Base-by-base conservation (phyloP, 257 asterid species). In the Ocimum tenuiflorum region DNA sequence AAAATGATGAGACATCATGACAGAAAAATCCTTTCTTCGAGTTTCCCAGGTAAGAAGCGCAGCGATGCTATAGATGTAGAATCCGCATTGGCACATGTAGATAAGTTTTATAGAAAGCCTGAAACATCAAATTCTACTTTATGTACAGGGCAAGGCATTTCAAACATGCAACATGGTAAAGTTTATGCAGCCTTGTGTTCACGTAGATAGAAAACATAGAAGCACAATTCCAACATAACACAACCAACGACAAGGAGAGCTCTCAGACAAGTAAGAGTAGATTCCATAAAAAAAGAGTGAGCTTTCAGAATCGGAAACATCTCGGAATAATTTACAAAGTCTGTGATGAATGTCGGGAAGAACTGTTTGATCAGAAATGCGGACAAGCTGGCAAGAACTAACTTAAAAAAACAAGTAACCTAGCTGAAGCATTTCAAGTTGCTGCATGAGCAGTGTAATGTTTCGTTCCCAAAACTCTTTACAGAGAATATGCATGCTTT, bases 31-130 rank as follows among this genome's bases (percentile, higher is more conserved):
- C 79, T 89, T 92, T 68, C 99, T 66, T 9, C 99, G 86, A 15
- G 99, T 92, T 75, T 92, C 99, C 96, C 97, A 89, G 29, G 84
- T 69, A 52, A 92, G 82, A 45, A 89, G 97, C 38, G 99, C 95
- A 71, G 82, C 81, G 67, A 84, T 87, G 79, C 96, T 80, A 63
- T 87, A 89, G 65, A 70, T 47, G 84, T 92, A 92, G 86, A 87
- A 92, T 39, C 98, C 98, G 64, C 96, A 89, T 78, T 92, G 94
- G 77, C 97, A 92, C 95, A 89, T 87, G 79, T 92, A 92, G 68
- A 86, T 63, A 49, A 87, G 83, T 63, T 72, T 80, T 60, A 92
- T 24, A 29, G 94, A 63, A 77, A 77, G 73, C 89, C 96, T 87
- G 83, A 68, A 69, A 78, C 66, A 61, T 20, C 52, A 74, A 67